phyloP scores from a whole-genome alignment of 805 yeast genomes.

The Candida coquimbonensis region DNA sequence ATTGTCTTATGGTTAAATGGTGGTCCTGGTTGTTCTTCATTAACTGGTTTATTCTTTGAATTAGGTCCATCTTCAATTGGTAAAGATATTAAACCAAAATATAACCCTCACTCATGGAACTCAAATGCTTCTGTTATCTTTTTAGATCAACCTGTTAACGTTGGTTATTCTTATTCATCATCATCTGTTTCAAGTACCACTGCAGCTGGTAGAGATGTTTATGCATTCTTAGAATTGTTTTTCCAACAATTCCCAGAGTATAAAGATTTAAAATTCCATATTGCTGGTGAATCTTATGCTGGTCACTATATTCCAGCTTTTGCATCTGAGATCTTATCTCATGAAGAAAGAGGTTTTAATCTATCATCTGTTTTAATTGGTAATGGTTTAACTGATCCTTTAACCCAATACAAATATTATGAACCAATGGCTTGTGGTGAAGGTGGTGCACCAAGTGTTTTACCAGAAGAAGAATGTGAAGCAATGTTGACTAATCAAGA shows the following conservation, averaged over 20 bases:
- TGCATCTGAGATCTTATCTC: slow-evolving; percentile 71
- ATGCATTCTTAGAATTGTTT: slow-evolving; percentile 71
- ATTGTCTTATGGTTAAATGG: slow-evolving; percentile 87
- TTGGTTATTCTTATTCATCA: slow-evolving; percentile 52
- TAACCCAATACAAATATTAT: slow-evolving; percentile 69
- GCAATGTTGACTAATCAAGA: slow-evolving; percentile 61
- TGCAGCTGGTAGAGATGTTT: slow-evolving; percentile 80
- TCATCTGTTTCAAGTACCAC: slow-evolving; percentile 35
- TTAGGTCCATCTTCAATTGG: slow-evolving; percentile 74
- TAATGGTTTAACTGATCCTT: slow-evolving; percentile 84
- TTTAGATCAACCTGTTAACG: slow-evolving; percentile 85
- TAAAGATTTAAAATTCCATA: slow-evolving; percentile 58
- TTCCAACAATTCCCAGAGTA: slow-evolving; percentile 66
- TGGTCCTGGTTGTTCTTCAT: slow-evolving; percentile 91
- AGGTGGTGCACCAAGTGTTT: slow-evolving; percentile 76
- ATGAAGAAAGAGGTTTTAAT: slow-evolving; percentile 53
- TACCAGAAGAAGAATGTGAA: slow-evolving; percentile 74
- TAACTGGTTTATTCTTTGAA: slow-evolving; percentile 83
- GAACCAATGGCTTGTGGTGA: slow-evolving; percentile 94
- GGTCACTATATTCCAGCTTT: slow-evolving; percentile 92
- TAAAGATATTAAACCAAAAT: slow-evolving; percentile 51
- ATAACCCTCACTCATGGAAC: slow-evolving; percentile 81
- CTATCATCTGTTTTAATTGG: slow-evolving; percentile 79
- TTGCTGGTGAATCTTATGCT: slow-evolving; percentile 91
- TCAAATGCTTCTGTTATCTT: slow-evolving; percentile 77